Conservation (phyloP, 371 early-diverging fungal species). For the Mortierella sp. region DNA sequence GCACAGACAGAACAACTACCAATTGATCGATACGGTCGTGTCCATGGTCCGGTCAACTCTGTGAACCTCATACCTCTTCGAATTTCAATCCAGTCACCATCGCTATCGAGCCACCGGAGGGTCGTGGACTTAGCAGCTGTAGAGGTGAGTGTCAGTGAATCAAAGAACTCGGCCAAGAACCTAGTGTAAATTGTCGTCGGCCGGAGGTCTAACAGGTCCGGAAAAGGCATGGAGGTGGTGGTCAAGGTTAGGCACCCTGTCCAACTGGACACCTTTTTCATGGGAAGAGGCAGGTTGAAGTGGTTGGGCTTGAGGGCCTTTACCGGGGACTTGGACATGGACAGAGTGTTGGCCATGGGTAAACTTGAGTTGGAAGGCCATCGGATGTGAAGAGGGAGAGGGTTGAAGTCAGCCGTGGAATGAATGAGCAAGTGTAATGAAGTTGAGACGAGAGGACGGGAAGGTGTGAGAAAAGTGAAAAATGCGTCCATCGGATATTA, state of each 20-base stretch:
- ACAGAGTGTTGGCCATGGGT: constrained; percentile 40
- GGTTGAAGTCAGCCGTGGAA: background rate
- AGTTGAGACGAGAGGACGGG: background rate
- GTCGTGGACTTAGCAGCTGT: background rate
- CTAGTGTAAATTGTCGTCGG: constrained; percentile 34
- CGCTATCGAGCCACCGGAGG: constrained; percentile 40
- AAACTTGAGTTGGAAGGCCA: constrained; percentile 32
- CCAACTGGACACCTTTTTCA: background rate
- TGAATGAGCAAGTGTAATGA: background rate
- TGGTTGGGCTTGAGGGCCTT: background rate
- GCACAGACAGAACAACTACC: background rate
- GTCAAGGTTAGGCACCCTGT: background rate
- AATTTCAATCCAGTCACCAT: constrained; percentile 49
- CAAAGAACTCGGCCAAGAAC: constrained; percentile 37
- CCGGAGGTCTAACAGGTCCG: constrained; percentile 20
- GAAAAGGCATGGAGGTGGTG: background rate
- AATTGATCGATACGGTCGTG: background rate
- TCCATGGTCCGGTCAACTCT: background rate
- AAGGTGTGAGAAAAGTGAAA: background rate
- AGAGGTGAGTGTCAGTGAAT: constrained; percentile 9
- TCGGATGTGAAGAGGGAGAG: background rate
- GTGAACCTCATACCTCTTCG: constrained; percentile 19
- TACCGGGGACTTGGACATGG: constrained; percentile 43
- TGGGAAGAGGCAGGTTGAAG: background rate
- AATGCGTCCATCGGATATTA: background rate